phyloP scores from a whole-genome alignment of 2,329 filamentous ascomycete genomes.

The Aspergillus japonicus region DNA sequence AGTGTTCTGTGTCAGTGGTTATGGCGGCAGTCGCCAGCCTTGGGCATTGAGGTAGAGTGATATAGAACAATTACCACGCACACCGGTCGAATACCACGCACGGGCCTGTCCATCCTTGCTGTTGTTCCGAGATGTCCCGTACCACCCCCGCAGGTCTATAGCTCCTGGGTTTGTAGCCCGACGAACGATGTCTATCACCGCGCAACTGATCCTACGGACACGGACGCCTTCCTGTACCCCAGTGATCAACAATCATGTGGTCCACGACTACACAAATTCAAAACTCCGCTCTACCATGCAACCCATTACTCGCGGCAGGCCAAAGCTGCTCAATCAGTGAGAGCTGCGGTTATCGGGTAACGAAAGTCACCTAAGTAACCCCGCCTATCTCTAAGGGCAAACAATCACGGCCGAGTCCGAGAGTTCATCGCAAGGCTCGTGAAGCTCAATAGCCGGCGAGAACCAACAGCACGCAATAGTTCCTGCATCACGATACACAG shows the following conservation, averaged over 20 bases:
- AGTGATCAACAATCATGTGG: constrained; percentile 7
- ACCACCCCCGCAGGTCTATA: neutral
- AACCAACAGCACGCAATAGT: neutral
- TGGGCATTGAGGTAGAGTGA: neutral
- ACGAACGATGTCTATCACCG: neutral
- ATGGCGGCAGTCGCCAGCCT: neutral
- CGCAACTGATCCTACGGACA: neutral
- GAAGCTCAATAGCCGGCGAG: neutral
- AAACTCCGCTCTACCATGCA: neutral
- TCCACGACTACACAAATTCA: neutral
- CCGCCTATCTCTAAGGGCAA: neutral
- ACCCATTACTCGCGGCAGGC: neutral
- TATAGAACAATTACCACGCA: neutral
- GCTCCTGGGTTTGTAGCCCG: neutral
- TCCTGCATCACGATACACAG: constrained; percentile 6
- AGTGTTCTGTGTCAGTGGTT: neutral
- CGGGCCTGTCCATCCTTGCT: neutral
- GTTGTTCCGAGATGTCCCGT: neutral
- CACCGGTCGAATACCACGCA: neutral
- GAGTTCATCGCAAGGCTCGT: neutral
- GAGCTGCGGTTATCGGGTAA: constrained; percentile 1
- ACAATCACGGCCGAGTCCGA: neutral
- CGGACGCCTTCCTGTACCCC: neutral
- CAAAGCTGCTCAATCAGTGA: neutral
- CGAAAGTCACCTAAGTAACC: neutral